Base-by-base conservation (phyloP, 805 yeast species). In the Suhomyces tanzawaensis region DNA sequence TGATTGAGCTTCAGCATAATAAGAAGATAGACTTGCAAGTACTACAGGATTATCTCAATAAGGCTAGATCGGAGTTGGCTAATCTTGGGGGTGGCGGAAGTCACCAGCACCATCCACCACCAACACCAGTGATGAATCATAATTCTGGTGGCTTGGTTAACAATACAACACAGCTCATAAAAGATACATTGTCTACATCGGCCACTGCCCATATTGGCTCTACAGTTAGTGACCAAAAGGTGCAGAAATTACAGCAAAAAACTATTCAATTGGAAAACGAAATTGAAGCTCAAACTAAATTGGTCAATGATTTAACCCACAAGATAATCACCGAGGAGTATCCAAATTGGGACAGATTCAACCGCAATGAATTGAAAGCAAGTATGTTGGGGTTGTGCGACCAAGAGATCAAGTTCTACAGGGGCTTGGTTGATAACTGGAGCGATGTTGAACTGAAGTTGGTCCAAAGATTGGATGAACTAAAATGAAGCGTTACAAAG, bases 11-110 rank as follows among this genome's bases (percentile, higher is more conserved):
- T 40, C 88, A 91, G 47, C 98, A 91, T 53, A 89, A 88, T 55
- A 90, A 90, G 58, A 90, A 86, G 51, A 76, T 91, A 19, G 99
- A 91, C 58, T 82, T 83, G 53, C 97, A 93, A 55, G 95, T 85
- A 36, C 68, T 91, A 30, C 76, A 79, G 27, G 95, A 85, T 38
- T 91, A 91, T 62, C 66, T 89, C 39, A 71, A 72, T 28, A 84
- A 86, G 52, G 80, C 95, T 0, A 71, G 76, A 34, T 65, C 66
- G 27, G 98, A 91, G 48, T 79, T 80, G 48, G 75, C 41, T 62
- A 38, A 40, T 16, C 21, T 59, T 13, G 57, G 58, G 17, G 49
- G 51, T 11, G 17, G 41, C 36, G 39, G 48, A n/a, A 29, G 39
- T n/a, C 23, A 21, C 11, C 26, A 31, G 12, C 34, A 31, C 14